These are phyloP conservation scores for Amylostereum areolatum DNA, from an alignment of 1,284 basidiomycete genomes.

Conservation along the genomic window DNA sequence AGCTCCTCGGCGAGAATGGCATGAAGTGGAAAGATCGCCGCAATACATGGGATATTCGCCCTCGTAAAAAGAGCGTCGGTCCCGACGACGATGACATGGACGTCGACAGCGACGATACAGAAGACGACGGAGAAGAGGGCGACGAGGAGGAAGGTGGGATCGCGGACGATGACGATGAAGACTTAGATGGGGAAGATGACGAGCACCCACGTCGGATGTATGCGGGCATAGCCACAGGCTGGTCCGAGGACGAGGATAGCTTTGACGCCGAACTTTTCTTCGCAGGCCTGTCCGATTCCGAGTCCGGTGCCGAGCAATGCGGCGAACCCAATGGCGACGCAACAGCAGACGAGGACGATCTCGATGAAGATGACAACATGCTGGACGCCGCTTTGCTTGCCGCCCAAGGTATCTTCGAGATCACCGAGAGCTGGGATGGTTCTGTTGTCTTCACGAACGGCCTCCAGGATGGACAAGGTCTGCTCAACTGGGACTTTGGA, in stretches of 20 bases:
- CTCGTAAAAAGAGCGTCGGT: conserved; percentile 62
- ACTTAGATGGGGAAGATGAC: conserved; percentile 33
- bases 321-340: conserved; percentile 28
- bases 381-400: conserved; percentile 10
- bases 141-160: conserved; percentile 34
- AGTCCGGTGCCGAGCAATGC: conserved; percentile 39
- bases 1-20: conserved; percentile 47
- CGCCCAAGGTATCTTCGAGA: conserved; percentile 35
- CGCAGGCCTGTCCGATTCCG: conserved; percentile 47
- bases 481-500: conserved; percentile 55
- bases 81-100: conserved; percentile 27
- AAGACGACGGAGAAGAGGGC: conserved; percentile 29
- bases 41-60: conserved; percentile 62
- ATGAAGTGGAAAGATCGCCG: conserved; percentile 36
- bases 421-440: conserved; percentile 67
- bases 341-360: conserved; percentile 21
- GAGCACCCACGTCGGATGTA: conserved; percentile 32
- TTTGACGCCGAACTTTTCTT: conserved; percentile 79
- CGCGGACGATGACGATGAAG: conserved; percentile 37
- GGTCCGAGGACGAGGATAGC: conserved; percentile 56
- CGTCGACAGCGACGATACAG: conserved; percentile 33
- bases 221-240: conserved; percentile 57
- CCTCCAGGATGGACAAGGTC: conserved; percentile 40
- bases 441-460: conserved; percentile 66
- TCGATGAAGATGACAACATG: conserved; percentile 16